These are phyloP conservation scores for Fraxinus nigra DNA, from an alignment of 305 asterid species.

Conservation along the genomic window DNA sequence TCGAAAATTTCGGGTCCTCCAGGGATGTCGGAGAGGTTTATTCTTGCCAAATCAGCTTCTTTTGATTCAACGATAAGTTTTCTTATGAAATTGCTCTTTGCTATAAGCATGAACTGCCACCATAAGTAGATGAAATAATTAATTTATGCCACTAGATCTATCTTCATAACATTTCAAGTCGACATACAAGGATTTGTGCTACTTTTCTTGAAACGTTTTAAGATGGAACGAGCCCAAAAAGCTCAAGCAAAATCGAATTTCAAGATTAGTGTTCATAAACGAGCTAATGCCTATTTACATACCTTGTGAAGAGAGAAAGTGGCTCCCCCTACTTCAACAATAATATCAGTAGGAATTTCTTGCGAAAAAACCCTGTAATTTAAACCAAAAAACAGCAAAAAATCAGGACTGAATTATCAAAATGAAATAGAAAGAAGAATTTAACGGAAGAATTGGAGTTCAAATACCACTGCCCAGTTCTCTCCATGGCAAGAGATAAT, in stretches of 20 bases:
- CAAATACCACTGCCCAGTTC: conserved; percentile 93
- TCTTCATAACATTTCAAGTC: background rate
- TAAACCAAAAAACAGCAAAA: background rate
- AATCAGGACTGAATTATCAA: background rate
- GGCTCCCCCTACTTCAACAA: conserved; percentile 82
- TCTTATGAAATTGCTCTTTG: conserved; percentile 87
- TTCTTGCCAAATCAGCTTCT: conserved; percentile 59
- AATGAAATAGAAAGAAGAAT: too few relatives aligned
- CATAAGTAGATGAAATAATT: background rate
- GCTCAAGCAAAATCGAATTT: background rate
- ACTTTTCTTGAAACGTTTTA: too few relatives aligned
- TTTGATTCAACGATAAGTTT: conserved; percentile 65
- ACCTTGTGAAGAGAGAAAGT: conserved; percentile 92
- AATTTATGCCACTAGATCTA: too few relatives aligned
- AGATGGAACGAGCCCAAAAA: too few relatives aligned
- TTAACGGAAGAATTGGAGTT: background rate
- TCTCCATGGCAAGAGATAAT: conserved; percentile 76
- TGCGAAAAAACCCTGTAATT: conserved; percentile 79
- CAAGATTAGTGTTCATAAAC: background rate
- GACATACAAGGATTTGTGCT: background rate
- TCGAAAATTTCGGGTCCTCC: background rate
- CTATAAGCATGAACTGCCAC: conserved; percentile 28
- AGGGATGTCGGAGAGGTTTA: conserved; percentile 70
- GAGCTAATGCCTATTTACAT: background rate
- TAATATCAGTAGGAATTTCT: conserved; percentile 81